Evolutionary conservation across 345 rosid genomes (phyloP), one percentile per base, ranked within the genome.

Genomic region (Laguncularia racemosa): DNA sequence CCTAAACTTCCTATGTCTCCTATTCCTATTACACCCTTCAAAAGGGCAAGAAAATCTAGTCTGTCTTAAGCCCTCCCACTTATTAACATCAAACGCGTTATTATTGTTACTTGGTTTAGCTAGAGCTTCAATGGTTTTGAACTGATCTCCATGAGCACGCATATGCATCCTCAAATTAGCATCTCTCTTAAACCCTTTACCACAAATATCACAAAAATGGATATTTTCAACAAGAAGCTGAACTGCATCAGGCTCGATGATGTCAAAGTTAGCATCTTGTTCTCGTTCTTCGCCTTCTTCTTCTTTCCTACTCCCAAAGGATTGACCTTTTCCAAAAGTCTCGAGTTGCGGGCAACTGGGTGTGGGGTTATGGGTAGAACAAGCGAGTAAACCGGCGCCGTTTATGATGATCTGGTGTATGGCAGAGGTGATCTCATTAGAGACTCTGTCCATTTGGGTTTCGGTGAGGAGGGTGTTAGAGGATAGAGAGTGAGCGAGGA

Each of bases 161-260:
- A 86, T 86, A 66, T 86, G 95, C 95, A 86, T 86, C 54, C 89
- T 63, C 46, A 86, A 55, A 69, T 86, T 86, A 19, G 95, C 89
- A 47, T 86, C 93, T 12, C 89, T 74, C 73, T 79, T 86, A 78
- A 86, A 86, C 23, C 93, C 87, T 62, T 86, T 83, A 14, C 93
- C 89, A 50, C 89, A 86, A 16, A 86, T 63, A 48, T 83, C 85
- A 49, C 95, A 83, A 70, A 81, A 78, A 59, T 86, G 95, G 45
- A 73, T 74, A 50, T 83, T 84, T 66, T 86, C 84, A 1, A 88
- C 82, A 16, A 84, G 67, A 38, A 86, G 57, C 75, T 84, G 85
- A 14, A 79, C 85, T 40, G 88, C 72, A 48, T 86, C 88, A 7
- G 79, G 67, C 76, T 86, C 88, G 55, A 81, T 66, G 13, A 80